A percentile compares a stretch with the other conserved stretches of the same genome.
Evolutionary conservation across 352 stramenopile species (phyloP).

Genomic region (Phytophthora cactorum): DNA sequence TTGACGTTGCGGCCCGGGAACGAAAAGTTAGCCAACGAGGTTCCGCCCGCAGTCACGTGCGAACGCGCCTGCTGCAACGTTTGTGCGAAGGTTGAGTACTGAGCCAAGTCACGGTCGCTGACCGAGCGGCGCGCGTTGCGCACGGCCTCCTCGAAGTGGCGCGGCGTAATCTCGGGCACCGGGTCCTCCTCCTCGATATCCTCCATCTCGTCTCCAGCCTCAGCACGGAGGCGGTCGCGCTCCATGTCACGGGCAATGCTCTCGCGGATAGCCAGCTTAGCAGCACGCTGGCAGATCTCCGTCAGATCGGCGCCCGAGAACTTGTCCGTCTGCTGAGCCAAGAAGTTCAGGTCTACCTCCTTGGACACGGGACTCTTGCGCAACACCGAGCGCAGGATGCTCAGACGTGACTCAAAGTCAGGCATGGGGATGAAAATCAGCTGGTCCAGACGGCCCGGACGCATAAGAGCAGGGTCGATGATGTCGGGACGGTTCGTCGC

Average conservation of each 20-base stretch:
- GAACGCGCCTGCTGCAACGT: slow-evolving; percentile 96
- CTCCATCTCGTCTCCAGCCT: slow-evolving; percentile 90
- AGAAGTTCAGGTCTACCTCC: slow-evolving; percentile 98
- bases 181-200: slow-evolving; percentile 96
- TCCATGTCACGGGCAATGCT: slow-evolving; percentile 99
- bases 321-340: slow-evolving; percentile 97
- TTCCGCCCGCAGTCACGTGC: slow-evolving; percentile 92
- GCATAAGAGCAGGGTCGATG: slow-evolving; percentile 98
- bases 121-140: slow-evolving; percentile 97
- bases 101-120: slow-evolving; percentile 97
- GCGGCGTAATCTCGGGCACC: slow-evolving; percentile 94
- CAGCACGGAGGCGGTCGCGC: slow-evolving; percentile 93
- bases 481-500: slow-evolving; percentile 98
- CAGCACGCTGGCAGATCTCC: slow-evolving; percentile 99
- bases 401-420: slow-evolving; percentile 96
- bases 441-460: slow-evolving; percentile 99
- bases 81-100: slow-evolving; percentile 88
- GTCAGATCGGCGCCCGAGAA: slow-evolving; percentile 99
- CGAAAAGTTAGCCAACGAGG: slow-evolving; percentile 96
- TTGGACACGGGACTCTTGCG: slow-evolving; percentile 98
- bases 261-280: slow-evolving; percentile 99
- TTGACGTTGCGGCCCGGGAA: slow-evolving; percentile 90
- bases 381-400: slow-evolving; percentile 96
- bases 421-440: slow-evolving; percentile 98
- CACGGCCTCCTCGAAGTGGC: slow-evolving; percentile 99